A percentile compares a stretch with the other conserved stretches of the same genome.
Conservation (phyloP, 2,329 filamentous ascomycete genomes). For the Pestalotiopsis fici region DNA sequence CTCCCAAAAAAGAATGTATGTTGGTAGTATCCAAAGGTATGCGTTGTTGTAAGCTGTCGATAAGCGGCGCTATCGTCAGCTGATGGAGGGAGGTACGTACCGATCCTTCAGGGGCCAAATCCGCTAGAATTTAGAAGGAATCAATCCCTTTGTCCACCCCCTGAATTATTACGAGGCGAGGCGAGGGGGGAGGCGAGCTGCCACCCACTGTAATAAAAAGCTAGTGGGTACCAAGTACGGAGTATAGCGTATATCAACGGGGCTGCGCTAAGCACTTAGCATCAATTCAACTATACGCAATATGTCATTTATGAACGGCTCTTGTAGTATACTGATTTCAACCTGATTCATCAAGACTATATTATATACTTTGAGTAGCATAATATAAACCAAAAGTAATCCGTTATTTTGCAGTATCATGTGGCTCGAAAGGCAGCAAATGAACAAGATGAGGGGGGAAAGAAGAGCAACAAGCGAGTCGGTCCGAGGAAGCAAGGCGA, state of each 20-base stretch:
- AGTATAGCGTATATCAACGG: neutral
- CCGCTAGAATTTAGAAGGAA: neutral
- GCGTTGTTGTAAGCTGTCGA: slow-evolving; percentile 5
- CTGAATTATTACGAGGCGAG: neutral
- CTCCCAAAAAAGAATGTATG: neutral
- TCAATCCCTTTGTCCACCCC: neutral
- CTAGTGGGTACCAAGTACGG: neutral
- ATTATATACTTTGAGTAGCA: no score
- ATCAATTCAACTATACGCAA: neutral
- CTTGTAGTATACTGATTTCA: neutral
- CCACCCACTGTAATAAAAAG: neutral
- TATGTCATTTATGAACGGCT: neutral
- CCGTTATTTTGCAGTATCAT: neutral
- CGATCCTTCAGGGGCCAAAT: neutral
- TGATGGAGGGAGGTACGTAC: slow-evolving; percentile 1
- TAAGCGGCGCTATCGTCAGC: slow-evolving; percentile 2
- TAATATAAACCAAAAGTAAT: no score
- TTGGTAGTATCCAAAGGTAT: neutral
- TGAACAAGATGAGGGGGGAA: neutral
- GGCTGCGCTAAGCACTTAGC: neutral
- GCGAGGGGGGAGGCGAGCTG: neutral
- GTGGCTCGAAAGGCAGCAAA: neutral
- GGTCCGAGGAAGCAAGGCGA: neutral
- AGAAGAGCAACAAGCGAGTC: no score
- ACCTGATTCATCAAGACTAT: neutral